These are phyloP conservation scores for Phanerodontia chrysosporium DNA, from an alignment of 768 basidiomycete genomes.

Conservation along the genomic window DNA sequence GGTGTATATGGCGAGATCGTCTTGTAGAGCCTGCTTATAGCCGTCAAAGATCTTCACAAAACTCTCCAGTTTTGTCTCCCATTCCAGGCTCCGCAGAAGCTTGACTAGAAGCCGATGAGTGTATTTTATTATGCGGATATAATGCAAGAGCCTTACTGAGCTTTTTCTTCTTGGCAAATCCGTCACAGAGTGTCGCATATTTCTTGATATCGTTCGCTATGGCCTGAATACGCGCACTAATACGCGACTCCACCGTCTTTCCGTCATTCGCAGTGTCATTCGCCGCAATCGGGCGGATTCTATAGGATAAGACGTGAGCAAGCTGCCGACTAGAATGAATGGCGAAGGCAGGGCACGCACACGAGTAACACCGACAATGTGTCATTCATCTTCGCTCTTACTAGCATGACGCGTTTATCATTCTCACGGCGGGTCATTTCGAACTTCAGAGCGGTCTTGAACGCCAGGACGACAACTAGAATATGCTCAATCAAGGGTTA, in stretches of 20 bases:
- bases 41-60: constrained; percentile 2
- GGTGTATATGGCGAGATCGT: constrained; percentile 6
- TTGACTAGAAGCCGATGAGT: constrained; percentile 1
- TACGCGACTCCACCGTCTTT: background rate
- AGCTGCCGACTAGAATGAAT: no score
- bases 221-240: background rate
- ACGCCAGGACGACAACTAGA: constrained; percentile 1
- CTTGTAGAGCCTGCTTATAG: constrained; percentile 5
- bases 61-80: constrained; percentile 9
- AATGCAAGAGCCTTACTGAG: background rate
- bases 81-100: constrained; percentile 8
- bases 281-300: background rate
- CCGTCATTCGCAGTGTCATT: background rate
- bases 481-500: background rate
- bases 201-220: background rate
- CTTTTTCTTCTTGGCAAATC: background rate
- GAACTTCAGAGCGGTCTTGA: constrained; percentile 4
- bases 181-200: constrained; percentile 1
- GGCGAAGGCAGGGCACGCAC: background rate
- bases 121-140: background rate
- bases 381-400: constrained; percentile 6
- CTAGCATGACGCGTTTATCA: background rate
- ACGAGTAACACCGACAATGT: background rate
- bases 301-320: no score
- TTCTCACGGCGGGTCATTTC: constrained; percentile 3